A percentile compares a stretch with the other conserved stretches of the same genome.
These are phyloP conservation scores for Fusarium sp. DNA, from an alignment of 2,329 filamentous ascomycete species.

Conservation along the genomic window DNA sequence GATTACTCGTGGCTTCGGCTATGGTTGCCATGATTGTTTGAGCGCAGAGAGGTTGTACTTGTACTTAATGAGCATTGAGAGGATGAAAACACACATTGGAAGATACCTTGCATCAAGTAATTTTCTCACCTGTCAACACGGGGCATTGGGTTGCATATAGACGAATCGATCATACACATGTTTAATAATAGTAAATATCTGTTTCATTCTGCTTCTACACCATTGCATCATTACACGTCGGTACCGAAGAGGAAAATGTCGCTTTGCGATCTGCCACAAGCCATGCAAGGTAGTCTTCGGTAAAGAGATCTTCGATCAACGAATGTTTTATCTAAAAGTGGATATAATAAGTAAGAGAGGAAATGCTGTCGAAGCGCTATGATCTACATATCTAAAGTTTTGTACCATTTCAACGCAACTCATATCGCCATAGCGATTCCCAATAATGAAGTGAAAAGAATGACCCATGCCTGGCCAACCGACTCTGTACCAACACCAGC, in stretches of 20 bases:
- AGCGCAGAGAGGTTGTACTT: slow-evolving; percentile 38
- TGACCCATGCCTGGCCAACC: not conserved
- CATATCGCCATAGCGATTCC: slow-evolving; percentile 14
- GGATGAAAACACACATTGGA: not conserved
- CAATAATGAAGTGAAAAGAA: slow-evolving; percentile 10
- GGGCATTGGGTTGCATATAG: not conserved
- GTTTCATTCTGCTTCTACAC: not conserved
- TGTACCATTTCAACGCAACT: not conserved
- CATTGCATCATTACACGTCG: not conserved
- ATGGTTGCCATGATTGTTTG: slow-evolving; percentile 42
- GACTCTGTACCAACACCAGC: not conserved
- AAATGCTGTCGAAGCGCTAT: slow-evolving; percentile 13
- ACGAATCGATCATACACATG: not conserved
- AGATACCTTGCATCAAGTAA: not conserved
- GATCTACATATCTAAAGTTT: slow-evolving; percentile 4
- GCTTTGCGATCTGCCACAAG: too few species aligned
- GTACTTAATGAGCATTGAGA: not conserved
- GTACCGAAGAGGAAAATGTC: not conserved
- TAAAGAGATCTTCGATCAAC: not conserved
- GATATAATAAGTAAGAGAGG: slow-evolving; percentile 13
- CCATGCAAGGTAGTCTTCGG: not conserved
- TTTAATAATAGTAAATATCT: not conserved
- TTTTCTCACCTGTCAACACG: not conserved
- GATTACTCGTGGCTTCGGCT: slow-evolving; percentile 31
- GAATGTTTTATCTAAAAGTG: not conserved